A percentile compares a stretch with the other conserved stretches of the same genome.
Evolutionary conservation across 2,329 filamentous ascomycete genomes (phyloP).

Genomic region (Chaetothyriales sp.): DNA sequence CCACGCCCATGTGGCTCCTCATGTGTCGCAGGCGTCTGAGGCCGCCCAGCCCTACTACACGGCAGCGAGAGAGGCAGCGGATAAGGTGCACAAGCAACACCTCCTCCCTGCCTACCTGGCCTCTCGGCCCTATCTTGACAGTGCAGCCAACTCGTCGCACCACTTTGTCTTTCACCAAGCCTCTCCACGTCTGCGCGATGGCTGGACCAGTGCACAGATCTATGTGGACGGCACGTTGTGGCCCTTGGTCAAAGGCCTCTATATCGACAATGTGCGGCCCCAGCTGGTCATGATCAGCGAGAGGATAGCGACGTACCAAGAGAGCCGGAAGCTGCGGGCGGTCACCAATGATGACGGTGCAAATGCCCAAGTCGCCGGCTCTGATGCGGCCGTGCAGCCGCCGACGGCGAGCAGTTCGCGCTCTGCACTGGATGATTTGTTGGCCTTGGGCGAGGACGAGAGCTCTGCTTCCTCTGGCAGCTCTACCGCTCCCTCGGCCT

Average conservation of each 20-base stretch:
- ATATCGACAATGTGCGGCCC: conserved; percentile 85
- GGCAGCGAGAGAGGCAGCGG: conserved; percentile 46
- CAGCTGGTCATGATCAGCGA: conserved; percentile 87
- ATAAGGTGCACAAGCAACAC: conserved; percentile 57
- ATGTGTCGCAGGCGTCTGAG: conserved; percentile 50
- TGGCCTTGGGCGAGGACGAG: conserved; percentile 10
- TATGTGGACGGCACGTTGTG: conserved; percentile 68
- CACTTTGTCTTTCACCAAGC: conserved; percentile 55
- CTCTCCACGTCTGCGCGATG: conserved; percentile 58
- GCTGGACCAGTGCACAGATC: conserved; percentile 52
- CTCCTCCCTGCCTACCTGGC: conserved; percentile 62
- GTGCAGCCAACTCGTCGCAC: conserved; percentile 53
- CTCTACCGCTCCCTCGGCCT: conserved; percentile 10
- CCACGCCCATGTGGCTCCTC: conserved; percentile 55
- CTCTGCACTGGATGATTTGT: conserved; percentile 11
- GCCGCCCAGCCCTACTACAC: conserved; percentile 59
- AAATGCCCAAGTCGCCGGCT: conserved; percentile 35
- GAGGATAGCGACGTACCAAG: conserved; percentile 54
- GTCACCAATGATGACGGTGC: conserved; percentile 30
- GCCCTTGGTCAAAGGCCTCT: conserved; percentile 67
- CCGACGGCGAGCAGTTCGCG: conserved; percentile 4
- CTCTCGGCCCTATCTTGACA: conserved; percentile 59
- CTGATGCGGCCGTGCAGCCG: conserved; percentile 12
- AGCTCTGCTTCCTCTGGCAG: conserved; percentile 18
- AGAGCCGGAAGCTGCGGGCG: conserved; percentile 49